Evolutionary conservation across 148 eudicot genomes (phyloP), one percentile per base, ranked within the genome.

Genomic region (Vaccinium vitisidaea): DNA sequence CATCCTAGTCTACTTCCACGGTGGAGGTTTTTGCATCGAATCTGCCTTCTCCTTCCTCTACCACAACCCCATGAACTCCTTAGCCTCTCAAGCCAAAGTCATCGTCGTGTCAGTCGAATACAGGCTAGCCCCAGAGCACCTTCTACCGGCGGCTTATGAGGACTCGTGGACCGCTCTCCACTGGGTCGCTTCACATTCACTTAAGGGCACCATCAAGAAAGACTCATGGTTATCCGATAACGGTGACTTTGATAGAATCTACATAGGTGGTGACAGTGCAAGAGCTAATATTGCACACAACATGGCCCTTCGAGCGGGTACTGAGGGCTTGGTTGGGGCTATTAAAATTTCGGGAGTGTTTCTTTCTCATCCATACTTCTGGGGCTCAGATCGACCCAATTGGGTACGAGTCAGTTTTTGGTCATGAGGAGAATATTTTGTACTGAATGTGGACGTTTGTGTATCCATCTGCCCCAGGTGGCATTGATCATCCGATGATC

Each of bases 251-350:
- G 61, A 49, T 0, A 84, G 83, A 1, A 58, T 92, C 3, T 91
- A 83, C 77, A 12, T 92, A 9, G 94, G 88, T 0, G 95, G 98
- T 0, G 94, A 92, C 10, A 94, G 94, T 59, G 82, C 94, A 0
- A 92, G 94, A 4, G 95, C 88, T 7, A 94, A 92, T 32, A 92
- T 94, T 12, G 92, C 86, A 12, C 94, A 93, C 69, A 90, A 93
- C 88, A 53, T 94, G 39, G 88, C 88, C 27, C 82, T 92, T 46
- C 80, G 87, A 52, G 91, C 89, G 4, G 88, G 89, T 5, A 30
- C 5, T 5, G 82, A 90, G 6, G 46, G 67, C 6, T 48, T 84
- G 56, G 27, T 14, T 16, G 83, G 86, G 0, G 84, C 46, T 67
- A 27, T 61, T 46, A 65, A 79, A 79, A 83, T 88, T 2, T 3